Evolutionary conservation across 2,329 filamentous ascomycete species (phyloP).

Genomic region (Talaromyces amestolkiae): DNA sequence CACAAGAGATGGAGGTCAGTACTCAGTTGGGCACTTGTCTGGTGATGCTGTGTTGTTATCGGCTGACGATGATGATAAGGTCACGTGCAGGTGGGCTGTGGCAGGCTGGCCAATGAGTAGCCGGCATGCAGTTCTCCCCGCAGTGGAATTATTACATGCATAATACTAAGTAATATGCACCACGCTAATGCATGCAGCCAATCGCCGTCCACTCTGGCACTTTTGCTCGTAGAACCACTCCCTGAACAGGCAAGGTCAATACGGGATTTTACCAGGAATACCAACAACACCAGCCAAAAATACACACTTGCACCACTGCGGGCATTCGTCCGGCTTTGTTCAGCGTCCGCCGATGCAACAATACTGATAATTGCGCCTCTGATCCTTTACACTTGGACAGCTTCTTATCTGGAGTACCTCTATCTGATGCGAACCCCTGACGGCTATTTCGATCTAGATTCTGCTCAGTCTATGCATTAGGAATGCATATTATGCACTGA

Average conservation of each 20-base stretch:
- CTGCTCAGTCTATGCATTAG: background rate
- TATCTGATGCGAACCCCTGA: background rate
- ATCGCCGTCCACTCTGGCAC: background rate
- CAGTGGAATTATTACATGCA: slow-evolving; percentile 6
- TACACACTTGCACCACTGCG: background rate
- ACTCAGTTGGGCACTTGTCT: background rate
- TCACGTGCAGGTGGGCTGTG: slow-evolving; percentile 19
- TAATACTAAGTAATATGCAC: background rate
- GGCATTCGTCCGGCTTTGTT: background rate
- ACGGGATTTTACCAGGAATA: background rate
- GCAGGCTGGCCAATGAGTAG: background rate
- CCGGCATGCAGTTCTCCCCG: background rate
- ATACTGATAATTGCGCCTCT: background rate
- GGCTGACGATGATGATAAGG: slow-evolving; percentile 17
- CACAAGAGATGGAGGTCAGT: background rate
- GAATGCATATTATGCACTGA: background rate
- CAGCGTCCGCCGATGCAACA: background rate
- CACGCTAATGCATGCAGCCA: background rate
- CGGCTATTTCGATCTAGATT: background rate
- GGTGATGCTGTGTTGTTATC: slow-evolving; percentile 4
- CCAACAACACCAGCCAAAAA: background rate
- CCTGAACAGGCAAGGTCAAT: background rate
- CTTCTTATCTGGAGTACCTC: background rate
- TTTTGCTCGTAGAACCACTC: background rate
- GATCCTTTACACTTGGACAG: no score